Percentiles rank a stretch among this genome's conserved stretches.
Conservation (phyloP, 129 eudicot species). For the Artemisia annua region DNA sequence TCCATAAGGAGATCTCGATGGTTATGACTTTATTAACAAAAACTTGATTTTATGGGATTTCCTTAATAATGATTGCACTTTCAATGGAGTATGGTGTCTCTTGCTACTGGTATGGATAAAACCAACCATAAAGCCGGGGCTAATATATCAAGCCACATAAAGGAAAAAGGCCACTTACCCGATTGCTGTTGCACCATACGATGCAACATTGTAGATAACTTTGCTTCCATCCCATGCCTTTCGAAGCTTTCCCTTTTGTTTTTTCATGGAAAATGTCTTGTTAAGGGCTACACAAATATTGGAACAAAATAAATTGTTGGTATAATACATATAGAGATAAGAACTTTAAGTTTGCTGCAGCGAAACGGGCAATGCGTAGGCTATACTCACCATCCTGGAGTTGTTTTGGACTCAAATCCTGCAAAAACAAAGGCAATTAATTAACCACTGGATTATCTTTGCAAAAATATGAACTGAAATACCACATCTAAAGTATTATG, state of each 20-base stretch:
- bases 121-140: neutral
- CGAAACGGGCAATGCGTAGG: neutral
- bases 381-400: conserved; percentile 83
- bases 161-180: conserved; percentile 51
- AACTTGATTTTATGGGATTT: too few species aligned
- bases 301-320: conserved; percentile 6
- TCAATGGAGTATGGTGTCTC: neutral
- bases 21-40: too few species aligned
- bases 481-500: too few species aligned
- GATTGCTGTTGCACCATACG: conserved; percentile 98
- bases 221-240: conserved; percentile 99
- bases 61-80: too few species aligned
- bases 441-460: neutral
- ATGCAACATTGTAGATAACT: conserved; percentile 95
- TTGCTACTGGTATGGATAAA: neutral
- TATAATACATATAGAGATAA: neutral
- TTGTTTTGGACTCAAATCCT: conserved; percentile 94
- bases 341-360: neutral
- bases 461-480: too few species aligned
- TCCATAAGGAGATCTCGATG: too few species aligned
- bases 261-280: conserved; percentile 85
- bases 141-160: conserved; percentile 1
- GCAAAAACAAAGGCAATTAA: conserved; percentile 20
- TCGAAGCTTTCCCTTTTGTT: conserved; percentile 83
- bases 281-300: conserved; percentile 62